phyloP scores from a whole-genome alignment of 108 stramenopile genomes.

The Skeletonema menzelii region DNA sequence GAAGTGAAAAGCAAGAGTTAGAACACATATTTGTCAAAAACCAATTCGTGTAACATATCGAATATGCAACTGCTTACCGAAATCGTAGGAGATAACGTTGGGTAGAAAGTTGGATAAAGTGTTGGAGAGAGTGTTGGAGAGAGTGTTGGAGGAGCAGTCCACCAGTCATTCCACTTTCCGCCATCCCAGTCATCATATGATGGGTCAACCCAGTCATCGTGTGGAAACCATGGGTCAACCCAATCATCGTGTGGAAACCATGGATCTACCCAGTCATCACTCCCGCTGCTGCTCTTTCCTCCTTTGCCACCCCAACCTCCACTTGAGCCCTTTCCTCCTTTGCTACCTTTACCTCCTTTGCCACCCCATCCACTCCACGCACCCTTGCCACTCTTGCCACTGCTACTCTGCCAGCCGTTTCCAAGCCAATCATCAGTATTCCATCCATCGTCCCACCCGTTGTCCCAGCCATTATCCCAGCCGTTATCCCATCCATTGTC shows the following conservation, averaged over 20 bases:
- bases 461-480: not conserved
- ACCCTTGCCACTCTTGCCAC: not conserved
- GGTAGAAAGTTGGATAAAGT: constrained; percentile 1
- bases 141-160: not conserved
- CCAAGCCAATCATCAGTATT: not conserved
- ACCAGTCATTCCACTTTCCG: not conserved
- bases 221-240: not conserved
- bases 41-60: not conserved
- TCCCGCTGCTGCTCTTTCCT: not conserved
- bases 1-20: not conserved
- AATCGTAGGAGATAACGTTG: not conserved
- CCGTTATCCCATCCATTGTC: not conserved
- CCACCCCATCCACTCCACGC: too few species aligned
- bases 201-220: not conserved
- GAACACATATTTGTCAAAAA: not conserved
- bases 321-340: too few species aligned
- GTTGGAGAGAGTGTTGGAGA: not conserved
- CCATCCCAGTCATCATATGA: too few species aligned
- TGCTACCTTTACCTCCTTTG: not conserved
- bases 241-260: not conserved
- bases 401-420: not conserved
- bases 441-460: not conserved
- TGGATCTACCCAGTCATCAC: not conserved
- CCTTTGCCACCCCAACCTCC: not conserved
- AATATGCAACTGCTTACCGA: not conserved